Conservation (phyloP, 768 basidiomycete species). For the Lentinula edodes region DNA sequence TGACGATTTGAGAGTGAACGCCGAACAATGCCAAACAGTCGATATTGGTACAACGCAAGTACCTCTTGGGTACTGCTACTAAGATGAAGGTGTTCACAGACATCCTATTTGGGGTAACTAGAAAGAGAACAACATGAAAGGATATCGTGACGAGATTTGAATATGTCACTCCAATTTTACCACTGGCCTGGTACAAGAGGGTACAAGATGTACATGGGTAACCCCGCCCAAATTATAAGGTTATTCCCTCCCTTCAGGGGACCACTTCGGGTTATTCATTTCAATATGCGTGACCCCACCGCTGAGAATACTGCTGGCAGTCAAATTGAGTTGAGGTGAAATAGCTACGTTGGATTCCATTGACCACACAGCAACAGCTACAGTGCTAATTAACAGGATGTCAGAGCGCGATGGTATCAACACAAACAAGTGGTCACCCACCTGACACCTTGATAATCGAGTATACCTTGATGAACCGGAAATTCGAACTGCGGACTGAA, state of each 20-base stretch:
- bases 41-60: too few relatives aligned
- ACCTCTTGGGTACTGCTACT: too few relatives aligned
- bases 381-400: conserved; percentile 29
- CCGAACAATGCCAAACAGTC: too few relatives aligned
- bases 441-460: conserved; percentile 70
- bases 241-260: not conserved
- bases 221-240: too few relatives aligned
- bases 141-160: too few relatives aligned
- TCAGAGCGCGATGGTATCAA: not conserved
- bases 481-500: conserved; percentile 73
- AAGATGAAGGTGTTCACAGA: too few relatives aligned
- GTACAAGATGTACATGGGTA: too few relatives aligned
- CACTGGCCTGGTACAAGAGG: too few relatives aligned
- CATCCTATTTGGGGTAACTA: too few relatives aligned
- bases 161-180: too few relatives aligned
- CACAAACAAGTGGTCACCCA: conserved; percentile 17
- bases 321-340: conserved; percentile 30
- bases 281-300: conserved; percentile 33
- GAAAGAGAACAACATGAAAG: too few relatives aligned
- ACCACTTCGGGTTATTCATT: conserved; percentile 25
- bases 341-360: conserved; percentile 27
- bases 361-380: conserved; percentile 49
- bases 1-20: too few relatives aligned
- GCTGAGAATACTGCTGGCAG: conserved; percentile 32
- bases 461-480: conserved; percentile 78